phyloP scores from a whole-genome alignment of 179 eudicot genomes.

The Beta macrorhiza region DNA sequence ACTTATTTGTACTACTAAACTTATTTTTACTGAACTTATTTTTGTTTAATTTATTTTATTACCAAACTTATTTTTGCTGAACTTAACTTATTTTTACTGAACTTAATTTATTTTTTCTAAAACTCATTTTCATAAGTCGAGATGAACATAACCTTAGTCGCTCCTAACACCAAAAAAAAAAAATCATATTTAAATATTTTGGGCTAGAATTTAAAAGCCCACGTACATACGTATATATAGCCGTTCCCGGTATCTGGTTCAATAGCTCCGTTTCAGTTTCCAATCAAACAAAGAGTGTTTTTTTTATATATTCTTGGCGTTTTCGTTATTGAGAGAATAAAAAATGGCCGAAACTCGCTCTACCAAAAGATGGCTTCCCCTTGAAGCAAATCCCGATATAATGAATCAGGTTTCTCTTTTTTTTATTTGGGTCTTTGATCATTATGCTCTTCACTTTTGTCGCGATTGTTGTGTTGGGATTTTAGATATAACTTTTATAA shows the following conservation, averaged over 20 bases:
- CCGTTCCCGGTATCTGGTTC: not conserved
- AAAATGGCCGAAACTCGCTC: slow-evolving; percentile 53
- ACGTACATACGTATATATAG: not conserved
- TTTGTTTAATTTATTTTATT: too few species aligned
- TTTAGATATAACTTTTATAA: not conserved
- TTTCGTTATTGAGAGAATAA: not conserved
- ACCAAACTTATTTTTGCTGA: too few species aligned
- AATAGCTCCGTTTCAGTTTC: not conserved
- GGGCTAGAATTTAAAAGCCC: not conserved
- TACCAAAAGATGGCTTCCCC: slow-evolving; percentile 85
- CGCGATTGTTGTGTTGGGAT: not conserved
- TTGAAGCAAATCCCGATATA: slow-evolving; percentile 91
- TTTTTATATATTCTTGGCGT: not conserved
- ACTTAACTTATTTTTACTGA: too few species aligned
- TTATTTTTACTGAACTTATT: too few species aligned
- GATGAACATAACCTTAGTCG: too few species aligned
- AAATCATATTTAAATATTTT: too few species aligned
- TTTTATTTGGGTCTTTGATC: not conserved
- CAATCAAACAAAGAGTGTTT: not conserved
- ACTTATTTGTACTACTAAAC: too few species aligned
- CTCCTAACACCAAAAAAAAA: too few species aligned
- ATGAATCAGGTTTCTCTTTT: slow-evolving; percentile 74
- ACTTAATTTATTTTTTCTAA: too few species aligned
- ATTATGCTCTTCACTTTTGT: not conserved
- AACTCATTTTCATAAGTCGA: too few species aligned